A percentile compares a stretch with the other conserved stretches of the same genome.
phyloP scores from a whole-genome alignment of 2,329 filamentous ascomycete genomes.

The Cercospora sp. region DNA sequence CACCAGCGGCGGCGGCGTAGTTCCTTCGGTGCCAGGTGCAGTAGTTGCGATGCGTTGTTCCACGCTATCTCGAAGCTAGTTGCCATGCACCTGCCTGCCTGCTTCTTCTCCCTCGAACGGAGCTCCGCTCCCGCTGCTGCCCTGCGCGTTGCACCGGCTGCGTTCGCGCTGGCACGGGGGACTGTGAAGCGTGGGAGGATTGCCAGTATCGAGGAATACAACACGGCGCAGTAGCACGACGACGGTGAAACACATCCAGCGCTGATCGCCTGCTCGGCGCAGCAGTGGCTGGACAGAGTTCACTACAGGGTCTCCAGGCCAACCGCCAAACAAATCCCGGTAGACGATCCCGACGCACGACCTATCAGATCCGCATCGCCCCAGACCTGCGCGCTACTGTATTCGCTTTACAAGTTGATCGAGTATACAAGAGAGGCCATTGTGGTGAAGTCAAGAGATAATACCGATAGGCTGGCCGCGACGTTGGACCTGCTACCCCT shows the following conservation, averaged over 20 bases:
- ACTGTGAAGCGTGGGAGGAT: not conserved
- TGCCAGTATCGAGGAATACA: not conserved
- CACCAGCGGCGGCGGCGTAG: not conserved
- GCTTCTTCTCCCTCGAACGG: not conserved
- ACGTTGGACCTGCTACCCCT: constrained; percentile 7
- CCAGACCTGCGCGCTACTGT: not conserved
- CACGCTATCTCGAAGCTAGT: not conserved
- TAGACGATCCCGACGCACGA: not conserved
- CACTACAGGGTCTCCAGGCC: constrained; percentile 6
- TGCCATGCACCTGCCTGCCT: not conserved
- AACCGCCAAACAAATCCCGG: not conserved
- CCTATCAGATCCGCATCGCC: not conserved
- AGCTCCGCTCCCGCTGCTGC: not conserved
- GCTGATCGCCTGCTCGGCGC: not conserved
- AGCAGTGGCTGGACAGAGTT: constrained; percentile 10
- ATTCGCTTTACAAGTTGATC: not conserved
- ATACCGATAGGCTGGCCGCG: constrained; percentile 7
- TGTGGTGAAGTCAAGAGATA: not conserved
- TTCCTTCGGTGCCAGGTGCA: not conserved
- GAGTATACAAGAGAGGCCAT: not conserved
- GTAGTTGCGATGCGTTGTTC: not conserved
- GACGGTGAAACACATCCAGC: constrained; percentile 3
- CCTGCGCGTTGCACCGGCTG: not conserved
- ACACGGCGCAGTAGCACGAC: not conserved
- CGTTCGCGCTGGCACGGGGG: not conserved